Evolutionary conservation across 2,329 filamentous ascomycete species (phyloP).

Genomic region (Aspergillus sp.): DNA sequence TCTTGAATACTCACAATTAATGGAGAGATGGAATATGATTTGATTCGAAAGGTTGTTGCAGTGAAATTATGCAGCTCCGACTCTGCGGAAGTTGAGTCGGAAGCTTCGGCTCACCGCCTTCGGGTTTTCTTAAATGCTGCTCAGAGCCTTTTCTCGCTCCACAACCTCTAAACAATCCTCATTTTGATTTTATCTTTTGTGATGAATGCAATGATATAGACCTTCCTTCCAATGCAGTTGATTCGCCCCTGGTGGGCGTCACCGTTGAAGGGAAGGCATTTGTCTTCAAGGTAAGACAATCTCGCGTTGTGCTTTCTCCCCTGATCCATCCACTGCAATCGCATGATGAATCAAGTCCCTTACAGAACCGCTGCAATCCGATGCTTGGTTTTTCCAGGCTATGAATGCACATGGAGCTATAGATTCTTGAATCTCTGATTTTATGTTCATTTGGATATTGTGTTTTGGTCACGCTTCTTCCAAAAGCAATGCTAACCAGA

Average conservation of each 20-base stretch:
- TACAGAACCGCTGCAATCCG: slow-evolving; percentile 69
- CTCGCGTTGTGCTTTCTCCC: slow-evolving; percentile 4
- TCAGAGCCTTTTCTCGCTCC: slow-evolving; percentile 12
- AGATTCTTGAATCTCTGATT: slow-evolving; percentile 14
- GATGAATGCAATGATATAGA: background rate
- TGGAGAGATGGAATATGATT: background rate
- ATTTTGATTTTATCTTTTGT: slow-evolving; percentile 10
- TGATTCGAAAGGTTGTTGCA: background rate
- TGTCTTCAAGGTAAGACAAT: slow-evolving; percentile 36
- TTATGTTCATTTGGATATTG: background rate
- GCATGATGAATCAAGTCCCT: slow-evolving; percentile 46
- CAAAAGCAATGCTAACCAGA: slow-evolving; percentile 23
- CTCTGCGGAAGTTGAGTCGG: slow-evolving; percentile 16
- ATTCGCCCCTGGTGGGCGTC: slow-evolving; percentile 37
- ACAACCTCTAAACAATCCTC: slow-evolving; percentile 13
- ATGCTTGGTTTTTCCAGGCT: slow-evolving; percentile 48
- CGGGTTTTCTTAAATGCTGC: slow-evolving; percentile 15
- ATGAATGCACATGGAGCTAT: slow-evolving; percentile 40
- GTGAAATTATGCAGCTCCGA: slow-evolving; percentile 6
- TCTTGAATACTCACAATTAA: background rate
- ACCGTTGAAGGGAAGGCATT: slow-evolving; percentile 29
- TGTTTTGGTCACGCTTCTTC: background rate
- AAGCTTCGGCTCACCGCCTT: slow-evolving; percentile 18
- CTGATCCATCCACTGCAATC: slow-evolving; percentile 5
- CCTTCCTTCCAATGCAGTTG: slow-evolving; percentile 37